These are phyloP conservation scores for Orychophragmus violaceus DNA, from an alignment of 345 rosid species.

Conservation along the genomic window DNA sequence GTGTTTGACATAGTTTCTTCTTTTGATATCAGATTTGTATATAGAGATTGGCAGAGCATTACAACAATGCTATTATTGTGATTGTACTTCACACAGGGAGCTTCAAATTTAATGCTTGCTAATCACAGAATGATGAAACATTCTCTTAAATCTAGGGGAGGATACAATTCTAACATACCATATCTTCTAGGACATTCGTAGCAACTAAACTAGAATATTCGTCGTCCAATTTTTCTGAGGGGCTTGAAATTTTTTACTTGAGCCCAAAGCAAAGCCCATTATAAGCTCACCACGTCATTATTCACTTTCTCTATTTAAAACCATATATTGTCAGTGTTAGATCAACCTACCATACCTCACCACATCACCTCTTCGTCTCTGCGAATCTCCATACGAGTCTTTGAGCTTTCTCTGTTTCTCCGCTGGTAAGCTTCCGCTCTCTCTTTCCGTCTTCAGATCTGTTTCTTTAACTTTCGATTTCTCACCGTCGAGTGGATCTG, in stretches of 20 bases:
- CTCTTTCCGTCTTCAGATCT: slow-evolving; percentile 8
- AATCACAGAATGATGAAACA: no score
- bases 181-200: slow-evolving; percentile 1
- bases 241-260: neutral
- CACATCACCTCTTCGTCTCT: slow-evolving; percentile 21
- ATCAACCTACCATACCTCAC: slow-evolving; percentile 8
- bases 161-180: neutral
- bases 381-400: slow-evolving; percentile 15
- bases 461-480: neutral
- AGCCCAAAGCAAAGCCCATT: slow-evolving; percentile 30
- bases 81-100: no score
- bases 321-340: neutral
- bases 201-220: slow-evolving; percentile 16
- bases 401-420: slow-evolving; percentile 21
- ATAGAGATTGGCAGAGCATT: no score
- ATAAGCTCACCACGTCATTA: slow-evolving; percentile 1
- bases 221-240: neutral
- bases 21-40: no score
- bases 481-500: slow-evolving; percentile 6
- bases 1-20: no score
- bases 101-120: no score
- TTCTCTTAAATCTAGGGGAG: no score
- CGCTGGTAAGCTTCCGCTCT: slow-evolving; percentile 16
- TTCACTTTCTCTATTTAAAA: neutral
- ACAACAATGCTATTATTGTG: no score